Evolutionary conservation across 2,329 filamentous ascomycete genomes (phyloP).

Genomic region (Lecanicillium sp.): DNA sequence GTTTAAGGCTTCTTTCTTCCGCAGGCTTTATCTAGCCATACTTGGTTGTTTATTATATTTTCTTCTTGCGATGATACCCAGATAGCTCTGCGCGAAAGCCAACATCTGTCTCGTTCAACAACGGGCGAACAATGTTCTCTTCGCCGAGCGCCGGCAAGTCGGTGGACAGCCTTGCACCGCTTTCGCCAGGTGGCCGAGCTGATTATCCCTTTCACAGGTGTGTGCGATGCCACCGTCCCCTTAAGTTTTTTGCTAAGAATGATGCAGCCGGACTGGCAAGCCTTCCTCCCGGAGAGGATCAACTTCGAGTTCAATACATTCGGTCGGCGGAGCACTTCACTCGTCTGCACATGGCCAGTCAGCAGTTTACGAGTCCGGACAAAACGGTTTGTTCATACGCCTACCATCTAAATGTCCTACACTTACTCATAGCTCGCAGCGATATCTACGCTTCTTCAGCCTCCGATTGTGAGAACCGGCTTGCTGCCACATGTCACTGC

Average conservation of each 20-base stretch:
- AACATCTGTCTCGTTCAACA: conserved; percentile 9
- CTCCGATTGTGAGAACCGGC: conserved; percentile 82
- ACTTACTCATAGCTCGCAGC: conserved; percentile 37
- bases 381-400: conserved; percentile 68
- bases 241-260: not conserved
- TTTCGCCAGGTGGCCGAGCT: conserved; percentile 38
- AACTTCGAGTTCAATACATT: conserved; percentile 78
- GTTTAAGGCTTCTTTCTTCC: conserved; percentile 1
- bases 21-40: not conserved
- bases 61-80: conserved; percentile 39
- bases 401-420: too few species aligned
- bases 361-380: conserved; percentile 61
- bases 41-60: conserved; percentile 1
- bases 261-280: conserved; percentile 4
- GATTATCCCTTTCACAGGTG: conserved; percentile 56
- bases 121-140: conserved; percentile 44
- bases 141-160: conserved; percentile 53
- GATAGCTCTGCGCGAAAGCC: conserved; percentile 26
- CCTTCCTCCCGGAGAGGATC: conserved; percentile 61
- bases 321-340: conserved; percentile 77
- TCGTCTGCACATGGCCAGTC: conserved; percentile 47
- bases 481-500: conserved; percentile 70
- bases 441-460: conserved; percentile 88
- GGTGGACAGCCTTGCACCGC: conserved; percentile 53
- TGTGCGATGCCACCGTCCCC: conserved; percentile 6